Base-by-base conservation (phyloP, 108 stramenopile species). In the Skeletonema menzelii region DNA sequence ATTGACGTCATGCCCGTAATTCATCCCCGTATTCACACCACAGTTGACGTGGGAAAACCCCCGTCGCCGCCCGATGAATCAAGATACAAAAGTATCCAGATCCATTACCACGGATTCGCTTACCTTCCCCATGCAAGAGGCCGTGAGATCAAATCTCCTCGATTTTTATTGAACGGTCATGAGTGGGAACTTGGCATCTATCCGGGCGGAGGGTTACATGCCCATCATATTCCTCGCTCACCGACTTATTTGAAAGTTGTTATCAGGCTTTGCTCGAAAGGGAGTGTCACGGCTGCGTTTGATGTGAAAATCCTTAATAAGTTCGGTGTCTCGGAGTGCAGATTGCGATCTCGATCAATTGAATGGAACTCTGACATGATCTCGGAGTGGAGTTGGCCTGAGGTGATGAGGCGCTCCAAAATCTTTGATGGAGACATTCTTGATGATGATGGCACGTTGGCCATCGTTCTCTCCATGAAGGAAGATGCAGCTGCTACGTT, bases 361-460 rank as follows among this genome's bases (percentile, higher is more conserved):
- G 1, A 11, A 1, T 37, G 35, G 35, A 12, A 12, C 10, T 37
- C 35, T 37, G 35, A 37, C 35, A 37, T 37, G 34, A 14, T 59
- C 5, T n/a, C 59, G 7, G 34, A 28, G 19, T 15, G n/a, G 19
- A 32, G 59, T 32, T 32, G 59, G 59, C 15, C n/a, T 34, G 2
- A 59, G 5, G 27, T 59, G 4, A n/a, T n/a, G 0, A 32, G 34
- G 10, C 27, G 59, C 27, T 59, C 59, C 22, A 20, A 14, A 15
- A 27, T 59, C 59, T 32, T 59, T 15, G 35, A 37, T 10, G 56
- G n/a, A 10, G 4, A 17, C 2, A 34, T 59, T n/a, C 59, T 32
- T 15, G 59, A 59, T 32, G 34, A 59, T 59, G 20, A 59, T 24
- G 59, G 59, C 59, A 32, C 59, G 22, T 32, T 59, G 27, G 27